A percentile compares a stretch with the other conserved stretches of the same genome.
phyloP scores from a whole-genome alignment of 129 eudicot genomes.

The Flaveria bidentis region DNA sequence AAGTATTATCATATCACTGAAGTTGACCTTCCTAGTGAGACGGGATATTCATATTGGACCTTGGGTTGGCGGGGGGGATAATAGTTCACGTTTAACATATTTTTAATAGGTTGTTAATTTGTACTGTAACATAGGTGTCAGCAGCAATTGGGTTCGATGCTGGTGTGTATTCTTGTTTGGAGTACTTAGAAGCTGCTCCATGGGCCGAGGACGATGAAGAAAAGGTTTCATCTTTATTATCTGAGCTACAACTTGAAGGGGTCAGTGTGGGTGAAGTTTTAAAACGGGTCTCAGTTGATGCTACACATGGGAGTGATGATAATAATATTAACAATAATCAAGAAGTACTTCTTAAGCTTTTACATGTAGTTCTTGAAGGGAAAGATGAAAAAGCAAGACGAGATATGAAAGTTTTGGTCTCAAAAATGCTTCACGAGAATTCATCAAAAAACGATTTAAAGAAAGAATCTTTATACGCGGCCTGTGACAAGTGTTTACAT shows the following conservation, averaged over 20 bases:
- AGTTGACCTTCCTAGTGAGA: too few species aligned
- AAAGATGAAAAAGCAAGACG: slow-evolving; percentile 93
- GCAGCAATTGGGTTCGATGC: slow-evolving; percentile 94
- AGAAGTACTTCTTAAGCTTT: slow-evolving; percentile 71
- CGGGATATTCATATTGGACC: too few species aligned
- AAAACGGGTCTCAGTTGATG: slow-evolving; percentile 71
- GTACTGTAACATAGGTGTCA: slow-evolving; percentile 52
- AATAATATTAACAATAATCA: slow-evolving; percentile 55
- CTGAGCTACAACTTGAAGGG: slow-evolving; percentile 81
- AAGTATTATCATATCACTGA: too few species aligned
- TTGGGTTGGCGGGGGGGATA: too few species aligned
- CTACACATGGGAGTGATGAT: slow-evolving; percentile 27
- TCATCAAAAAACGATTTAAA: slow-evolving; percentile 66
- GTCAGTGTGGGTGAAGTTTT: slow-evolving; percentile 72
- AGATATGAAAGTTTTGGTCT: slow-evolving; percentile 79
- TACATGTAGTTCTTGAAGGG: slow-evolving; percentile 84
- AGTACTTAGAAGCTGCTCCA: slow-evolving; percentile 97
- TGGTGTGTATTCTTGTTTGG: slow-evolving; percentile 89
- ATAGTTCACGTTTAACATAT: too few species aligned
- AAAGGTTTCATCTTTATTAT: slow-evolving; percentile 76
- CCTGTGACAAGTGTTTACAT: slow-evolving; percentile 71
- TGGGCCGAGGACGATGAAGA: slow-evolving; percentile 98
- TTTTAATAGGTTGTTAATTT: background rate
- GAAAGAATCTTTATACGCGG: slow-evolving; percentile 74
- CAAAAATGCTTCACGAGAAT: slow-evolving; percentile 84